A percentile compares a stretch with the other conserved stretches of the same genome.
Evolutionary conservation across 163 green algal species (phyloP).

Genomic region (Volvox carteri): DNA sequence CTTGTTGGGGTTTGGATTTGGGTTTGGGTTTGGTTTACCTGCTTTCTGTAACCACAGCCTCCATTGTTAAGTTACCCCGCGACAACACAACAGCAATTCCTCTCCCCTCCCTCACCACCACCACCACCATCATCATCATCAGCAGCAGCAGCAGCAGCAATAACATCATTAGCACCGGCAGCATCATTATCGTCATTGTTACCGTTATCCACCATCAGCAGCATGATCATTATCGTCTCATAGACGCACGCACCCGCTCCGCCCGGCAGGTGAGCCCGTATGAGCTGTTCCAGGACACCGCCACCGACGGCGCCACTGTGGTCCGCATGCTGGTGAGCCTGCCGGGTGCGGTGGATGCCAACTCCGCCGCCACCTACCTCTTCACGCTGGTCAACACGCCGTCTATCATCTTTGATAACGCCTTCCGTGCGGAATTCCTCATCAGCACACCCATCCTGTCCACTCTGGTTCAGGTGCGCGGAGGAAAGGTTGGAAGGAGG

Average conservation of each 20-base stretch:
- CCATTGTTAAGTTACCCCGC: no score
- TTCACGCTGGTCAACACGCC: slow-evolving; percentile 46
- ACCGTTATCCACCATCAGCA: background rate
- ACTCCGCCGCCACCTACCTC: background rate
- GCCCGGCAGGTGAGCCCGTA: background rate
- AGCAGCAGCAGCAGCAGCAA: background rate
- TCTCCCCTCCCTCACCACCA: background rate
- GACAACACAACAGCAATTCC: no score
- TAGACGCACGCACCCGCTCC: background rate
- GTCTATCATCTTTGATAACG: slow-evolving; percentile 14
- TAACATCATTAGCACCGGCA: background rate
- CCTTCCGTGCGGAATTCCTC: background rate
- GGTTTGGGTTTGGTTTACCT: no score
- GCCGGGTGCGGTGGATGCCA: background rate
- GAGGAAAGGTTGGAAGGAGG: background rate
- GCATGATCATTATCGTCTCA: background rate
- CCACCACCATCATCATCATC: background rate
- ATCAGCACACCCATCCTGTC: background rate
- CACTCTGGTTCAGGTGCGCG: background rate
- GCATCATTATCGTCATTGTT: background rate
- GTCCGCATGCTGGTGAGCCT: slow-evolving; percentile 5
- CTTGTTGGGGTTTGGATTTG: background rate
- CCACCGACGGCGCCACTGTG: background rate
- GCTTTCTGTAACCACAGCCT: no score
- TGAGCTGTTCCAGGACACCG: slow-evolving; percentile 22